Conservation (phyloP, 2,329 filamentous ascomycete species). For the Zymoseptoria ardabiliae region DNA sequence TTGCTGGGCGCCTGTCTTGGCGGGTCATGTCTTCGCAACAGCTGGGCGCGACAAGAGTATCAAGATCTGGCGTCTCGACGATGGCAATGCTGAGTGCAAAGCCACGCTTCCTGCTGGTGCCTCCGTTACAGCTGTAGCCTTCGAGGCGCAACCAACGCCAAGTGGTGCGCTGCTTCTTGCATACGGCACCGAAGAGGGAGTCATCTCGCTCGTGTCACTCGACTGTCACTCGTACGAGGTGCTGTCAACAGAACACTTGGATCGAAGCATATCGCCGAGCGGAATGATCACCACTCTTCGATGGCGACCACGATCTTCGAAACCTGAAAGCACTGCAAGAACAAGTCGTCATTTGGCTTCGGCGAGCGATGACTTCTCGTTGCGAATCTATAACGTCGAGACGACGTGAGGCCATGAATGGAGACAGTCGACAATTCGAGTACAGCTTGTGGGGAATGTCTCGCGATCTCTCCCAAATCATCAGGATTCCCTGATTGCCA, state of each 20-base stretch:
- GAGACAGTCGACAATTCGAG: not conserved
- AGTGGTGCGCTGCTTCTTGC: slow-evolving; percentile 12
- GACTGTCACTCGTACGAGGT: slow-evolving; percentile 8
- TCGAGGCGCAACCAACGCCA: slow-evolving; percentile 6
- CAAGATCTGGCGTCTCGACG: slow-evolving; percentile 47
- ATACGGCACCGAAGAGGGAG: slow-evolving; percentile 26
- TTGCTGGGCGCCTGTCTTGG: slow-evolving; percentile 61
- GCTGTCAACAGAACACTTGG: slow-evolving; percentile 4
- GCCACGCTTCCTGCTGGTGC: slow-evolving; percentile 20
- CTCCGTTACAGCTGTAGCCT: slow-evolving; percentile 31
- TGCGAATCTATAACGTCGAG: slow-evolving; percentile 28
- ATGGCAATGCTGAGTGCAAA: slow-evolving; percentile 16
- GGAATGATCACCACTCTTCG: slow-evolving; percentile 23
- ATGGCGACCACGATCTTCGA: slow-evolving; percentile 21
- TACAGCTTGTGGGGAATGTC: too few species aligned
- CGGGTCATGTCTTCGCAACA: slow-evolving; percentile 62
- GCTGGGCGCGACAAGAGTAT: slow-evolving; percentile 84
- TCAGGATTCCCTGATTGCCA: too few species aligned
- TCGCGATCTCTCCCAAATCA: too few species aligned
- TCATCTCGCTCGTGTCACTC: slow-evolving; percentile 14
- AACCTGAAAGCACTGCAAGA: not conserved
- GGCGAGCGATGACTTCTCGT: slow-evolving; percentile 36
- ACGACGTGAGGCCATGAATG: not conserved
- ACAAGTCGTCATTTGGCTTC: slow-evolving; percentile 26
- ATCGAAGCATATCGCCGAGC: slow-evolving; percentile 14